Evolutionary conservation across 2,329 filamentous ascomycete genomes (phyloP), one percentile per base, ranked within the genome.

Genomic region (Epichloe sylvatica): DNA sequence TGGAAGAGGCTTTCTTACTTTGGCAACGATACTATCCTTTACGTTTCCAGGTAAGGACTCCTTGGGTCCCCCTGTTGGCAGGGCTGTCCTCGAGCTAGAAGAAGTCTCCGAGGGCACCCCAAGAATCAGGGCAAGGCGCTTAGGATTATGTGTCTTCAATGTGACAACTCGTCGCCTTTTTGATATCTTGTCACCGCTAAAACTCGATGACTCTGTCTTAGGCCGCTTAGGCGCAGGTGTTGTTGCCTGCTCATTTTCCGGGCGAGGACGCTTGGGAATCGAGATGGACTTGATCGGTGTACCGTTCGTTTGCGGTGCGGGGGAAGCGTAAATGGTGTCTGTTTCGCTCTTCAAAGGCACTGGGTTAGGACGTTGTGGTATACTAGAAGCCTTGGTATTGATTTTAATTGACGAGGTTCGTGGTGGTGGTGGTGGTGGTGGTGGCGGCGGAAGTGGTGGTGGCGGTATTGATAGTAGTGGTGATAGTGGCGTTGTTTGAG

Each of bases 321-420:
- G 44, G 19, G 52, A 41, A 5, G 51, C 37, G 6, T 54, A 15
- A 44, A 56, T 47, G 3, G 46, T 46, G 5, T 47, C 46, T 23
- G 25, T 6, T 34, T 42, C 47, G 15, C 39, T 46, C 12, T n/a
- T 33, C n/a, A 15, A 15, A 9, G 47, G 34, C 12, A 25, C 23
- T 1, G 40, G 25, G 33, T 9, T 19, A 3, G 57, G 52, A 3
- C 58, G 55, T 19, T 59, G 56, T 13, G 56, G 56, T 49, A 41
- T 49, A 9, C 54, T 55, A 3, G 57, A 53, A 2, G 55, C 43
- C 53, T 65, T 67, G 33, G 64, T 69, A 39, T 59, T 66, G 54
- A 67, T 63, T 55, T 70, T 70, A 51, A 68, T 69, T 0, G 66
- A 69, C 6, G 63, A 59, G n/a, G 60, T 58, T 53, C 62, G 64